Evolutionary conservation across 331 rosid genomes (phyloP).

Genomic region (Stylosanthes scabra): DNA sequence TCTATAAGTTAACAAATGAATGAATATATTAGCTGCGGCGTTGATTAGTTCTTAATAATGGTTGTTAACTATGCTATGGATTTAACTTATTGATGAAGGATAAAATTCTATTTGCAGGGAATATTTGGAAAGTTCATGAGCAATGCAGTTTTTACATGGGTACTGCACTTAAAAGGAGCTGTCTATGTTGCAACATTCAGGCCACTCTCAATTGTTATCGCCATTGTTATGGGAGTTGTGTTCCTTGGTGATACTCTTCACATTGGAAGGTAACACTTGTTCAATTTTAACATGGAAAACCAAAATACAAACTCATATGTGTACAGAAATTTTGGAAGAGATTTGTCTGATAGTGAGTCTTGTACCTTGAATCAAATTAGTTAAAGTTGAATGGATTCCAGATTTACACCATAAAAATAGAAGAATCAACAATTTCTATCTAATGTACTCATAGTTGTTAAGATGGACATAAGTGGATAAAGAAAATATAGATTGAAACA

Average conservation of each 20-base stretch:
- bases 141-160: slow-evolving; percentile 74
- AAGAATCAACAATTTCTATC: too few relatives aligned
- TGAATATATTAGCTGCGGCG: too few relatives aligned
- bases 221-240: slow-evolving; percentile 75
- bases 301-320: slow-evolving; percentile 3
- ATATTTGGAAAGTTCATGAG: slow-evolving; percentile 69
- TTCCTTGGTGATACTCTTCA: slow-evolving; percentile 79
- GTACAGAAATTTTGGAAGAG: not conserved
- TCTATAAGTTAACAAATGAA: too few relatives aligned
- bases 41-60: not conserved
- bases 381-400: too few relatives aligned
- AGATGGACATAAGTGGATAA: slow-evolving; percentile 1
- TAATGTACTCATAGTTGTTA: too few relatives aligned
- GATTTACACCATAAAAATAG: too few relatives aligned
- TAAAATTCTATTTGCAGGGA: slow-evolving; percentile 51
- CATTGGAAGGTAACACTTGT: slow-evolving; percentile 75
- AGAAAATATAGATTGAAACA: not conserved
- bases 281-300: not conserved
- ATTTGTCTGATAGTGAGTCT: too few relatives aligned
- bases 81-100: not conserved
- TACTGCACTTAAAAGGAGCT: slow-evolving; percentile 75
- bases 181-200: slow-evolving; percentile 87
- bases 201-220: slow-evolving; percentile 83
- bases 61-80: not conserved
- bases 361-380: too few relatives aligned